Evolutionary conservation across 2,329 filamentous ascomycete genomes (phyloP), one percentile per base, ranked within the genome.

Genomic region (Leptographium galeiforme): DNA sequence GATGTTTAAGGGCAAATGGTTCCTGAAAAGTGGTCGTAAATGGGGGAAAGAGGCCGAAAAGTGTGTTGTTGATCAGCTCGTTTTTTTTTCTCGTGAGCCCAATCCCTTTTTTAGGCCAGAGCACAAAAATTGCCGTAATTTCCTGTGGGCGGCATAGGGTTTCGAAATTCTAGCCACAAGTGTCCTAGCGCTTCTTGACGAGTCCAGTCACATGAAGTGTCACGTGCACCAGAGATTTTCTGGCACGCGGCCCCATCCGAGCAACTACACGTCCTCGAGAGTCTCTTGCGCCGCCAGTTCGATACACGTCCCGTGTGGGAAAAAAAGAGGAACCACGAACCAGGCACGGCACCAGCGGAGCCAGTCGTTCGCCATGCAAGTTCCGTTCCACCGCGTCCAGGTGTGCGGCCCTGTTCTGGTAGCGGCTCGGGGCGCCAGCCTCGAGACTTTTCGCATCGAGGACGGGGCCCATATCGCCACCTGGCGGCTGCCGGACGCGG

Each of bases 1-100:
- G 89, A 87, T 95, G 73, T 95, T 95, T 95, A 90, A 95, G 90
- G 89, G 85, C 82, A 78, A 76, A 69, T 53, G 53, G 53, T 44
- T 48, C 12, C 2, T 53, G 18, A 25, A 25, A 25, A 45, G 52
- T 56, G 40, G 51, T 34, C 25, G 52, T 48, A 39, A 16, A 33
- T 33, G 51, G 38, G 33, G 53, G 43, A 54, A n/a, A n/a, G 48
- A 52, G 30, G 45, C 33, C 41, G 39, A 45, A 51, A 19, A 47
- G 46, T 56, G 39, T 48, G 56, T 25, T 50, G 50, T 52, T 52
- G 49, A 11, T 43, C 44, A 47, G 25, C 43, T 53, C 18, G 32
- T 51, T 44, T 50, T 54, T 52, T 52, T 48, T 46, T 46, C 13
- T n/a, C 16, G 14, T 8, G 7, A 8, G 19, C 25, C 18, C 14